A percentile compares a stretch with the other conserved stretches of the same genome.
phyloP scores from a whole-genome alignment of 257 asterid genomes.

The Penstemon eatonii region DNA sequence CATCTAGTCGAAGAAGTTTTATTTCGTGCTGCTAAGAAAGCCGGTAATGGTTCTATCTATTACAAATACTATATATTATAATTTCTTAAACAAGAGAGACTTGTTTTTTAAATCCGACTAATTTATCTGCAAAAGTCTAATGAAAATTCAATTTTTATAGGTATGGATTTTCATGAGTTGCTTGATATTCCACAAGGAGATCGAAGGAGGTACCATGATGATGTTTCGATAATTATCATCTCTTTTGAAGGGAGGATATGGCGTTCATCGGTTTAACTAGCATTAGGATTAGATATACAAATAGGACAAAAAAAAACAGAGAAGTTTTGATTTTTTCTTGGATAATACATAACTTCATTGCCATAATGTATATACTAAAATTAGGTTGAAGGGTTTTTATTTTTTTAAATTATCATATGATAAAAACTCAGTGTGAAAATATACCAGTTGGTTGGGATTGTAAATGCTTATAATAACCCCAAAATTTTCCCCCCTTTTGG shows the following conservation, averaged over 20 bases:
- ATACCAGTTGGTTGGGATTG: too few species aligned
- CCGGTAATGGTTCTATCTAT: slow-evolving; percentile 48
- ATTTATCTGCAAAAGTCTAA: neutral
- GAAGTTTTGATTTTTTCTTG: too few species aligned
- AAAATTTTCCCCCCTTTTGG: too few species aligned
- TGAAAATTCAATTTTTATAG: slow-evolving; percentile 38
- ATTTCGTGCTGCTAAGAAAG: slow-evolving; percentile 95
- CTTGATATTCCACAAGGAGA: slow-evolving; percentile 95
- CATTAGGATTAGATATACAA: slow-evolving; percentile 17
- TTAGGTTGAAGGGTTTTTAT: too few species aligned
- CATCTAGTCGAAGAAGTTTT: slow-evolving; percentile 93
- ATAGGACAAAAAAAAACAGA: too few species aligned
- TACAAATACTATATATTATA: neutral
- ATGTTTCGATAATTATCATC: slow-evolving; percentile 81
- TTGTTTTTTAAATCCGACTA: too few species aligned
- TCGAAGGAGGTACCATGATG: slow-evolving; percentile 83
- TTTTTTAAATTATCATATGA: too few species aligned
- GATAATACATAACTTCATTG: too few species aligned
- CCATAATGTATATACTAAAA: too few species aligned
- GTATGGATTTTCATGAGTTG: slow-evolving; percentile 78
- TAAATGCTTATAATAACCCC: too few species aligned
- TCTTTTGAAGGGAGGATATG: slow-evolving; percentile 96
- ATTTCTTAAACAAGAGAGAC: neutral
- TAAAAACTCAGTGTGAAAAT: too few species aligned
- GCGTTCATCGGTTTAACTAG: slow-evolving; percentile 68